Percentiles rank a stretch among this genome's conserved stretches.
These are phyloP conservation scores for Botryotinia globosa DNA, from an alignment of 2,329 filamentous ascomycete species.

Conservation along the genomic window DNA sequence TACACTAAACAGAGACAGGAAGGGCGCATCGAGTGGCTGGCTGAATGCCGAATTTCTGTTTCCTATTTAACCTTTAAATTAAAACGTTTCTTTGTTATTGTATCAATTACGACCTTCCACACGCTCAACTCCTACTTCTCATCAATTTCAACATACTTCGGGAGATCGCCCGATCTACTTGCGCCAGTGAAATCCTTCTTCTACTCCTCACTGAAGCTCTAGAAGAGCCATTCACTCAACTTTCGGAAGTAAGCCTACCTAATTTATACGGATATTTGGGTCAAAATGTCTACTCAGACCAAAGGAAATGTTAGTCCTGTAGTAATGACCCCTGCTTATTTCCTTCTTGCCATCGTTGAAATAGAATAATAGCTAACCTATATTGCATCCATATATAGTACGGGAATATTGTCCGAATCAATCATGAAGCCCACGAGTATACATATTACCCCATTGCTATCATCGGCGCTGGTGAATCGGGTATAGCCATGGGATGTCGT, in stretches of 20 bases:
- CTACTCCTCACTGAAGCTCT: not conserved
- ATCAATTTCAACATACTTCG: not conserved
- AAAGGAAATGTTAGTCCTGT: not conserved
- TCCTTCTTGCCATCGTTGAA: not conserved
- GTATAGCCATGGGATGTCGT: conserved; percentile 57
- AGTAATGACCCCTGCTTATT: not conserved
- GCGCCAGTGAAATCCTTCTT: not conserved
- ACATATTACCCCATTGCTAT: conserved; percentile 46
- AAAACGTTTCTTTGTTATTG: not conserved
- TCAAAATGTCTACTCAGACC: not conserved
- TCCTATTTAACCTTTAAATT: not conserved
- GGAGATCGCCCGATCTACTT: not conserved
- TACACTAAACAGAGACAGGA: not conserved
- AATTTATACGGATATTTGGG: not conserved
- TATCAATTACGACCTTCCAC: not conserved
- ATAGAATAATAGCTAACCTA: not conserved
- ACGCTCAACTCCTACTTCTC: not conserved
- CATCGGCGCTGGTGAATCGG: conserved; percentile 57
- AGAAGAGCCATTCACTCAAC: not conserved
- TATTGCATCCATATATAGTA: conserved; percentile 22
- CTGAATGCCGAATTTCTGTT: not conserved
- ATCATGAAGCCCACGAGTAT: conserved; percentile 42
- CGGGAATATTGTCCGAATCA: conserved; percentile 41
- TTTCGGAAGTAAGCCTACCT: not conserved
- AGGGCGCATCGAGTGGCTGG: not conserved